These are phyloP conservation scores for Ambrosia trifida DNA, from an alignment of 129 eudicot genomes.

Conservation along the genomic window DNA sequence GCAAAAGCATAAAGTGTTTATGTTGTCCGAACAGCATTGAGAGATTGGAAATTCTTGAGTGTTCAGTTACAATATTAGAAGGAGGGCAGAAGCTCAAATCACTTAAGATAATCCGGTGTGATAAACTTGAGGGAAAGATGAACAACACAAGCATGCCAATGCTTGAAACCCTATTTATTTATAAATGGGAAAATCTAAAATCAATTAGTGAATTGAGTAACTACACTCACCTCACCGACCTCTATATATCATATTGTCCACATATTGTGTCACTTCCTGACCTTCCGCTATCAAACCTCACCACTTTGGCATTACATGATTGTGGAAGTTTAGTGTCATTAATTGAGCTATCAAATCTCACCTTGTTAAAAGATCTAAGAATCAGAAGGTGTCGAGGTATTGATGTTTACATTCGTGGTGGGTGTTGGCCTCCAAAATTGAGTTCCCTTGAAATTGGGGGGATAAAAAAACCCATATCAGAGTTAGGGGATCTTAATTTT, in stretches of 20 bases:
- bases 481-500: slow-evolving; percentile 20
- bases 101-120: neutral
- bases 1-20: neutral
- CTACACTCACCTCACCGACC: neutral
- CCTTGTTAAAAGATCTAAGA: neutral
- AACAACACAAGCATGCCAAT: neutral
- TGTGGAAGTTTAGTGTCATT: slow-evolving; percentile 7
- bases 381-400: neutral
- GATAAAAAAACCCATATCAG: neutral
- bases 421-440: slow-evolving; percentile 24
- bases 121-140: too few relatives aligned
- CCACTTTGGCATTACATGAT: neutral
- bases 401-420: slow-evolving; percentile 6
- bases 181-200: neutral
- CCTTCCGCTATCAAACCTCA: neutral
- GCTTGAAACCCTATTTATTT: neutral
- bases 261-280: neutral
- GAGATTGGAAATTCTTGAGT: neutral
- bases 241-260: neutral
- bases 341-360: neutral
- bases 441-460: neutral
- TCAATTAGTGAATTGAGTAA: neutral
- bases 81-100: neutral
- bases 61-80: neutral
- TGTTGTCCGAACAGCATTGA: neutral